Base-by-base conservation (phyloP, 805 yeast genomes). In the Myxozyma lipomycoides region DNA sequence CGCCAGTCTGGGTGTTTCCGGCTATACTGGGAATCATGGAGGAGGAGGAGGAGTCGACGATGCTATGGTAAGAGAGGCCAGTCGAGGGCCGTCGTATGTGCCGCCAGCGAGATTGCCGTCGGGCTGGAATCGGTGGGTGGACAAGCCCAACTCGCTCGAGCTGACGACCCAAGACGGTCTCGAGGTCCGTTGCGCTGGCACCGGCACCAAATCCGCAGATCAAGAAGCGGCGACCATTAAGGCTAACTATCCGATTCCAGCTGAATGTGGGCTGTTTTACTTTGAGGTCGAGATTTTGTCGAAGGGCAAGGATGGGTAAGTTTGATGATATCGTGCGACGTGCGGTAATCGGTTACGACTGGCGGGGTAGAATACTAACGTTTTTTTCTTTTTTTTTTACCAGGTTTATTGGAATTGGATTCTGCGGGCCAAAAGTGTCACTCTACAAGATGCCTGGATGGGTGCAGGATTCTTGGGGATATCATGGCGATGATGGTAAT, bases 401-500 rank as follows among this genome's bases (percentile, higher is more conserved):
- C 40, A 54, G 59, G 17, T 75, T 74, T 50, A 61, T 76, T 3
- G 67, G 75, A 3, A 53, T 78, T 30, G 83, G 83, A 1, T 68
- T 73, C 48, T 68, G 76, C 58, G 70, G 69, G 39, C 61, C 69
- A 26, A 59, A 64, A 12, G 51, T 62, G 2, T 43, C 58, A 1
- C 51, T 68, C 12, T 60, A 66, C 19, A 74, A 73, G 51, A 62
- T 77, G 55, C 76, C 81, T 1, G 82, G 81, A 4, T 60, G 69
- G 25, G 81, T 77, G 42, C 60, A 61, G 19, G 67, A 71, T n/a
- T 67, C 77, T 1, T 78, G 76, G 71, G 81, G 79, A 0, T 76
- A 74, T 59, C 78, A 73, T 58, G 78, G 82, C 4, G 75, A 70
- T 52, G 78, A 76, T 45, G 84, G 83, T 0, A 63, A 67, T 21